These are phyloP conservation scores for Pleurotus eryngii DNA, from an alignment of 768 basidiomycete genomes.

Conservation along the genomic window DNA sequence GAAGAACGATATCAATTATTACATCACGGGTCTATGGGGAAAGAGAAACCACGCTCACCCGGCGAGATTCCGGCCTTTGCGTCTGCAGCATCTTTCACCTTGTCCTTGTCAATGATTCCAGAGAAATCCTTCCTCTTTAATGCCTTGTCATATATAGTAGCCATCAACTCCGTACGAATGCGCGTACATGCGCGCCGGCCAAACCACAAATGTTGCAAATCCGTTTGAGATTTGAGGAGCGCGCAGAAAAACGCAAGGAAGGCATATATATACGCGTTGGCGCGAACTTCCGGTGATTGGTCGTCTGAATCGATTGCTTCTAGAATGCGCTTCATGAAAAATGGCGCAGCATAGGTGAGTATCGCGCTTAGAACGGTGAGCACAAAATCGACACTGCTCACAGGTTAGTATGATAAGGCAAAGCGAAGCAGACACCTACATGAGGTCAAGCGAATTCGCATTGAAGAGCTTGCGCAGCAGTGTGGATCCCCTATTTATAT, in stretches of 20 bases:
- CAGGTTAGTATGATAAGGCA: no score
- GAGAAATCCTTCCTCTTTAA: conserved; percentile 81
- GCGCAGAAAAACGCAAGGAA: conserved; percentile 67
- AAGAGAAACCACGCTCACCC: conserved; percentile 7
- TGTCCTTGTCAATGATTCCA: conserved; percentile 59
- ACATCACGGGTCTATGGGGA: no score
- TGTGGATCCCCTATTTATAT: conserved; percentile 29
- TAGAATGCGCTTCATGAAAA: conserved; percentile 78
- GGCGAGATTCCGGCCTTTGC: conserved; percentile 33
- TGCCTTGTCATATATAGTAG: conserved; percentile 85
- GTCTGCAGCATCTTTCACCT: conserved; percentile 26
- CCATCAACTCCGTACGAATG: conserved; percentile 78
- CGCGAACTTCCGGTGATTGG: conserved; percentile 46
- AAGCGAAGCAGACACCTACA: conserved; percentile 23
- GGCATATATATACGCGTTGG: conserved; percentile 75
- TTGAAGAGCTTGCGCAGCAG: conserved; percentile 39
- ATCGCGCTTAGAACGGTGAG: conserved; percentile 67
- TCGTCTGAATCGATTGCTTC: conserved; percentile 46
- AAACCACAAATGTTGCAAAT: conserved; percentile 77
- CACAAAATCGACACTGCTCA: conserved; percentile 53
- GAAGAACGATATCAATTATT: no score
- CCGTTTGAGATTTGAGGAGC: conserved; percentile 59
- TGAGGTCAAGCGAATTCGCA: conserved; percentile 45
- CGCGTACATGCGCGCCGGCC: conserved; percentile 73
- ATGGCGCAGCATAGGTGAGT: conserved; percentile 80